Conservation (phyloP, 805 yeast species). For the Ogataea methanolica region DNA sequence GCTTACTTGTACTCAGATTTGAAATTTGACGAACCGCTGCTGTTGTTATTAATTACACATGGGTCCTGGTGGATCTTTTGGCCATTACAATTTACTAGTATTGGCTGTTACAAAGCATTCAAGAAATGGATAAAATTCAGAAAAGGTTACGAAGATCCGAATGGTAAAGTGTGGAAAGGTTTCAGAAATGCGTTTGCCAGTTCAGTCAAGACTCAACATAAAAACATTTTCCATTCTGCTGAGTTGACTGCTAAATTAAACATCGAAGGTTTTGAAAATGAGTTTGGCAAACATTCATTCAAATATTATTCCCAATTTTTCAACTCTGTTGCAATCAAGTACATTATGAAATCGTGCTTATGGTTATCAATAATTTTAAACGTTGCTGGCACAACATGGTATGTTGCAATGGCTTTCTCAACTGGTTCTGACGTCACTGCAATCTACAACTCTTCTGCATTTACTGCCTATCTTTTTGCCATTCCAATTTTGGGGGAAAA, state of each 20-base stretch:
- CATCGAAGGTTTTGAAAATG: conserved; percentile 27
- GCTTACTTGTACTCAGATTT: conserved; percentile 55
- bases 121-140: conserved; percentile 21
- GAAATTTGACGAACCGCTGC: conserved; percentile 64
- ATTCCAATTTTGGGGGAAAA: conserved; percentile 66
- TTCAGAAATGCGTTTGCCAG: conserved; percentile 28
- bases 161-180: conserved; percentile 30
- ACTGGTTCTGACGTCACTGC: conserved; percentile 87
- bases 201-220: conserved; percentile 39
- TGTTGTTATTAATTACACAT: conserved; percentile 66
- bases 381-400: conserved; percentile 81
- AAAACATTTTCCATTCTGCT: conserved; percentile 35
- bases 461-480: conserved; percentile 81
- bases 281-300: conserved; percentile 27
- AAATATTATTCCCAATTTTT: conserved; percentile 30
- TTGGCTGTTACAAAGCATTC: conserved; percentile 44
- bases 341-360: conserved; percentile 40
- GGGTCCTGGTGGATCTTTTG: conserved; percentile 72
- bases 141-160: conserved; percentile 15
- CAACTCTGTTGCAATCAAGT: conserved; percentile 41
- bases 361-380: conserved; percentile 56
- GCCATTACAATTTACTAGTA: conserved; percentile 57
- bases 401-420: conserved; percentile 73
- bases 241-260: conserved; percentile 29
- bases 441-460: conserved; percentile 85